A percentile compares a stretch with the other conserved stretches of the same genome.
These are phyloP conservation scores for Kwoniella botswanensis DNA, from an alignment of 768 basidiomycete species.

Conservation along the genomic window DNA sequence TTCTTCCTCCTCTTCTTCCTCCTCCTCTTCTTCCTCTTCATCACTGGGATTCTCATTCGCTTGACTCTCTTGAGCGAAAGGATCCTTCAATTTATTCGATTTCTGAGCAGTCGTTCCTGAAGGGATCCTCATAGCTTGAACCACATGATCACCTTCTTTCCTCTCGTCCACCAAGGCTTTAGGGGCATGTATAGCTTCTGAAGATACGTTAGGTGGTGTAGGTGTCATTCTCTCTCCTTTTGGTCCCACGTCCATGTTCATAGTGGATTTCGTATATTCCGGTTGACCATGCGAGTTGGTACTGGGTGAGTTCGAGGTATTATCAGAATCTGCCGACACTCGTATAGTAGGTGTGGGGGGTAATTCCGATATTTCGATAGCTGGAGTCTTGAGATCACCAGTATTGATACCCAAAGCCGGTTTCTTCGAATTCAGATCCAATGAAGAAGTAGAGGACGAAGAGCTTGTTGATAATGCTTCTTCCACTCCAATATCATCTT, in stretches of 20 bases:
- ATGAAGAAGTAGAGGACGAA: conserved; percentile 19
- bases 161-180: conserved; percentile 13
- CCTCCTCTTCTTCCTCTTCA: conserved; percentile 40
- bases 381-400: conserved; percentile 33
- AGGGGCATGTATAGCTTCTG: neutral
- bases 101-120: conserved; percentile 5
- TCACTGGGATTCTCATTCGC: conserved; percentile 3
- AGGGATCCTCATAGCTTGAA: conserved; percentile 26
- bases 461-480: conserved; percentile 16
- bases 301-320: neutral
- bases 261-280: neutral
- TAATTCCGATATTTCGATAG: conserved; percentile 23
- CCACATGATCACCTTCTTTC: conserved; percentile 20
- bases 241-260: conserved; percentile 5
- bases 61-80: conserved; percentile 24
- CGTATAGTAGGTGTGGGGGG: conserved; percentile 45
- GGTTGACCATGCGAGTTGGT: neutral
- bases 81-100: conserved; percentile 16
- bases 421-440: neutral
- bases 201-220: conserved; percentile 3
- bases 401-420: conserved; percentile 7
- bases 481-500: conserved; percentile 2
- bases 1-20: conserved; percentile 36
- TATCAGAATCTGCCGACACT: conserved; percentile 30
- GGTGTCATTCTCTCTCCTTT: conserved; percentile 20